These are phyloP conservation scores for Metschnikowia kofuensis DNA, from an alignment of 805 yeast species.

Conservation along the genomic window DNA sequence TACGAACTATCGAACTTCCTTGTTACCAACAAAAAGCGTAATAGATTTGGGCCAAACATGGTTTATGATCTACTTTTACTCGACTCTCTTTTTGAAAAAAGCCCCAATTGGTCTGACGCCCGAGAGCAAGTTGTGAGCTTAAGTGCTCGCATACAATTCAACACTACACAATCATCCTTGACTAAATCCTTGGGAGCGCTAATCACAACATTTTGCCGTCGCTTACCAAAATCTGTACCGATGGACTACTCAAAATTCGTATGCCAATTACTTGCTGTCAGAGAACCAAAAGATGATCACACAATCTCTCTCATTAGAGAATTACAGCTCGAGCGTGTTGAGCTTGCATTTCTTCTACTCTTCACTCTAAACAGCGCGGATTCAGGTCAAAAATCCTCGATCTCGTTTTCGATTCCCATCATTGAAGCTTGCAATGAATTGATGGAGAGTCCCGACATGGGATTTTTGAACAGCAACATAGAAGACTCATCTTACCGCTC, in stretches of 20 bases:
- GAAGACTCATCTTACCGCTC: conserved; percentile 48
- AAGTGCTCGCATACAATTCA: conserved; percentile 60
- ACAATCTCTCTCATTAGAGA: conserved; percentile 42
- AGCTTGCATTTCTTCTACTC: conserved; percentile 56
- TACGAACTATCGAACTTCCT: conserved; percentile 51
- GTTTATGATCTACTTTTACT: conserved; percentile 60
- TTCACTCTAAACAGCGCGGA: conserved; percentile 37
- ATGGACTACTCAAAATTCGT: conserved; percentile 31
- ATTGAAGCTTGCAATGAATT: conserved; percentile 43
- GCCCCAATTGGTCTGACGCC: conserved; percentile 29
- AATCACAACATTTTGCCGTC: conserved; percentile 59
- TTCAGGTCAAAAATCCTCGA: conserved; percentile 24
- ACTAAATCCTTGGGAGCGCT: conserved; percentile 80
- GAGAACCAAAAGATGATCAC: conserved; percentile 50
- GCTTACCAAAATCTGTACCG: conserved; percentile 13
- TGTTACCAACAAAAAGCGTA: conserved; percentile 40
- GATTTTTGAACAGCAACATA: conserved; percentile 37
- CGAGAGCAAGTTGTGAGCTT: conserved; percentile 53
- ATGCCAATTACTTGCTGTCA: conserved; percentile 48
- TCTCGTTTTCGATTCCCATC: conserved; percentile 39
- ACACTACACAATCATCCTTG: conserved; percentile 63
- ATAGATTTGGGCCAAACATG: conserved; percentile 50
- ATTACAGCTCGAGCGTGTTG: conserved; percentile 60
- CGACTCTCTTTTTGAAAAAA: conserved; percentile 51
- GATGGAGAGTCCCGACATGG: conserved; percentile 48